These are phyloP conservation scores for Fraxinus greggii DNA, from an alignment of 305 asterid species.

Conservation along the genomic window DNA sequence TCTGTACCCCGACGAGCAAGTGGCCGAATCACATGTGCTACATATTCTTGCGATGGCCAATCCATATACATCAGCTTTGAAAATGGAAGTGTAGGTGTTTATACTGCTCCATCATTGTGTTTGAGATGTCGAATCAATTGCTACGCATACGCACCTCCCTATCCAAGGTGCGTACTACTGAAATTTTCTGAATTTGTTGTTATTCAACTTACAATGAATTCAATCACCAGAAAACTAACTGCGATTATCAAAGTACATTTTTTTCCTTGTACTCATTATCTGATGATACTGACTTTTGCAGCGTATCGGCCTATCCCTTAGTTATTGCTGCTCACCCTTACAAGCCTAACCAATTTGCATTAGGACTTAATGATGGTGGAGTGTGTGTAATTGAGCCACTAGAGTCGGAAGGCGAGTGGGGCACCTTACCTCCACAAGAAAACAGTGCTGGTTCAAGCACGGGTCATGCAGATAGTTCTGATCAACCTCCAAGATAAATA, in stretches of 20 bases:
- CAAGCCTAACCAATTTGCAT: slow-evolving; percentile 43
- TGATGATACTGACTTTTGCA: neutral
- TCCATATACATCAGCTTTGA: slow-evolving; percentile 12
- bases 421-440: slow-evolving; percentile 41
- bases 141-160: slow-evolving; percentile 14
- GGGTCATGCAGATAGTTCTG: slow-evolving; percentile 41
- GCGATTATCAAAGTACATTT: neutral
- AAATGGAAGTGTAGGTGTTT: slow-evolving; percentile 16
- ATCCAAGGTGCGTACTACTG: neutral
- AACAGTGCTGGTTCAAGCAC: slow-evolving; percentile 39
- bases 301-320: slow-evolving; percentile 28
- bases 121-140: slow-evolving; percentile 17
- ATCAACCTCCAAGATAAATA: slow-evolving; percentile 38
- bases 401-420: slow-evolving; percentile 55
- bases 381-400: slow-evolving; percentile 41
- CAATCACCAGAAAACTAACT: neutral
- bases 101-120: slow-evolving; percentile 10
- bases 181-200: neutral
- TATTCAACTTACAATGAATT: neutral
- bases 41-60: slow-evolving; percentile 26
- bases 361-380: slow-evolving; percentile 46
- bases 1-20: slow-evolving; percentile 13
- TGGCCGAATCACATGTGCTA: slow-evolving; percentile 21
- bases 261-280: neutral
- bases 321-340: slow-evolving; percentile 53